Evolutionary conservation across 2,329 filamentous ascomycete genomes (phyloP).

Genomic region (Pseudogymnoascus sp.): DNA sequence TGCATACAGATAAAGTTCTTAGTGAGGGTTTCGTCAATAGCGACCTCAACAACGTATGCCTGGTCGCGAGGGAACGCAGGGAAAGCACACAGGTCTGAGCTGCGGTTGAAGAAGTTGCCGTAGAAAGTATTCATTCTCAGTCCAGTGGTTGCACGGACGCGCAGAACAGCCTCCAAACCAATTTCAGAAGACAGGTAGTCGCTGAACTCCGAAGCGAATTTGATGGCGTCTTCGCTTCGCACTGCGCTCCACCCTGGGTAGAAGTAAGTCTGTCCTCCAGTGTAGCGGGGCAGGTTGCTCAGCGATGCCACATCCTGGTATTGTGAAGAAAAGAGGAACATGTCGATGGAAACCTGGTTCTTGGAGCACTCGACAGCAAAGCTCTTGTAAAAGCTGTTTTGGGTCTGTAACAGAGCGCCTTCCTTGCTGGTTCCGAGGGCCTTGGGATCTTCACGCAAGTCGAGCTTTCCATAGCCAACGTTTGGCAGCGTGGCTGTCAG

Average conservation of each 20-base stretch:
- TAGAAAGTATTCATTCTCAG: slow-evolving; percentile 91
- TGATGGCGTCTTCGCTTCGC: slow-evolving; percentile 88
- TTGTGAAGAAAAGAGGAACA: slow-evolving; percentile 93
- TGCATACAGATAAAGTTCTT: slow-evolving; percentile 91
- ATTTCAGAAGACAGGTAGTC: slow-evolving; percentile 97
- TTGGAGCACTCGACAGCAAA: slow-evolving; percentile 99
- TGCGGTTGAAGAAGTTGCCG: slow-evolving; percentile 98
- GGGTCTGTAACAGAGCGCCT: slow-evolving; percentile 76
- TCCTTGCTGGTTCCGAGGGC: slow-evolving; percentile 90
- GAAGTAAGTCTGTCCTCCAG: slow-evolving; percentile 95
- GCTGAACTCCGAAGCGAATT: slow-evolving; percentile 93
- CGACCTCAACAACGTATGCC: slow-evolving; percentile 94
- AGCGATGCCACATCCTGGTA: slow-evolving; percentile 97
- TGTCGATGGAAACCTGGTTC: slow-evolving; percentile 96
- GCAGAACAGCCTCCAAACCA: slow-evolving; percentile 87
- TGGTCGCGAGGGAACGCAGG: slow-evolving; percentile 96
- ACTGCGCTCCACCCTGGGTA: slow-evolving; percentile 98
- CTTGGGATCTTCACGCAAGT: slow-evolving; percentile 95
- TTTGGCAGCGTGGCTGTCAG: slow-evolving; percentile 86
- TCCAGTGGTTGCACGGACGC: slow-evolving; percentile 89
- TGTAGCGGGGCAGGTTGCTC: slow-evolving; percentile 91
- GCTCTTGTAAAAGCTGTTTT: slow-evolving; percentile 96
- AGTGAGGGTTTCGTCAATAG: slow-evolving; percentile 88
- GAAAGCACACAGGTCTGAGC: slow-evolving; percentile 94
- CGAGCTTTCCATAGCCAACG: slow-evolving; percentile 78